Evolutionary conservation across 2,329 filamentous ascomycete species (phyloP).

Genomic region (Colletotrichum theobromicola): DNA sequence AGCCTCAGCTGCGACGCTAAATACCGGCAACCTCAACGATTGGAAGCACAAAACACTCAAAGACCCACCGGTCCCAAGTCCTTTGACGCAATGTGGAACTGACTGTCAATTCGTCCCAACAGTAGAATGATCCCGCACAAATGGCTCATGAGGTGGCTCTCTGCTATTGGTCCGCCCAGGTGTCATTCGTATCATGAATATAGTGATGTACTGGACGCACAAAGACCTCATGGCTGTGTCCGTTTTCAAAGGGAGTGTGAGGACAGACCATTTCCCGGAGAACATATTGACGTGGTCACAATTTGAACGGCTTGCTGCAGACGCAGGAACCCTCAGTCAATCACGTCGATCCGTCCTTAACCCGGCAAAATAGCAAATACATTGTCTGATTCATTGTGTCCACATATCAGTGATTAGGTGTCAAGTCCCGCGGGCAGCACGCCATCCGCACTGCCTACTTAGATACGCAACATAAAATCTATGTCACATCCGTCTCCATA

Average conservation of each 20-base stretch:
- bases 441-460: background rate
- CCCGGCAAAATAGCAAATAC: background rate
- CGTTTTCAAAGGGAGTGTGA: background rate
- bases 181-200: background rate
- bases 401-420: background rate
- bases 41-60: background rate
- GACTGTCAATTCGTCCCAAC: background rate
- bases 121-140: background rate
- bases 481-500: background rate
- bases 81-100: background rate
- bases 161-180: background rate
- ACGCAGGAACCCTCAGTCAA: rapidly evolving
- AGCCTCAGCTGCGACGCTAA: background rate
- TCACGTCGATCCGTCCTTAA: background rate
- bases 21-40: background rate
- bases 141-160: background rate
- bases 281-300: too few relatives aligned
- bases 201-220: background rate
- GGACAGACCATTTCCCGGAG: background rate
- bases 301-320: background rate
- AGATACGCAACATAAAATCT: background rate
- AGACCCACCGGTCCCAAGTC: background rate
- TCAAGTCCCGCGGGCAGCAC: background rate
- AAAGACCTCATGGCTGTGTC: background rate
- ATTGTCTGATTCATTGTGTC: background rate